These are phyloP conservation scores for Danielia reshetovae DNA, from an alignment of 805 yeast genomes.

Conservation along the genomic window DNA sequence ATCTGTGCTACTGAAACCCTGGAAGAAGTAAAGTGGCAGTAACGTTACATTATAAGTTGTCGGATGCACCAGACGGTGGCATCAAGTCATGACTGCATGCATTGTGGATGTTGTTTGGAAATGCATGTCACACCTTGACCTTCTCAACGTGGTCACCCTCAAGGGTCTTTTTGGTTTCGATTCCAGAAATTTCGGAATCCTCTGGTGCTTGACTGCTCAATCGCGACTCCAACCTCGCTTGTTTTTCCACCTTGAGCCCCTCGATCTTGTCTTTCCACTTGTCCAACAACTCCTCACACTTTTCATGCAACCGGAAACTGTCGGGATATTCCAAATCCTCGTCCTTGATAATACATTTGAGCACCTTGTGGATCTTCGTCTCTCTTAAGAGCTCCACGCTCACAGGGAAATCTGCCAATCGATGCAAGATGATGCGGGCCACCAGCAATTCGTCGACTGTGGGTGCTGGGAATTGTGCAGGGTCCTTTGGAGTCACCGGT, in stretches of 20 bases:
- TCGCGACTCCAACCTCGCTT: conserved; percentile 8
- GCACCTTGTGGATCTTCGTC: conserved; percentile 50
- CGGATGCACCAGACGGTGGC: no score
- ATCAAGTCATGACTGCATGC: no score
- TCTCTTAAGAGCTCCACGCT: conserved; percentile 35
- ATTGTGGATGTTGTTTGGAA: neutral
- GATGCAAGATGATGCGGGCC: conserved; percentile 36
- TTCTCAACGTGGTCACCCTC: conserved; percentile 6
- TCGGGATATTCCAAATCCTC: conserved; percentile 38
- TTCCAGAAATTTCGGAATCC: conserved; percentile 10
- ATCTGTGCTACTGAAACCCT: no score
- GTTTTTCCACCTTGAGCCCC: conserved; percentile 32
- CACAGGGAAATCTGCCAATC: conserved; percentile 42
- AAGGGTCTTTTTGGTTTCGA: conserved; percentile 7
- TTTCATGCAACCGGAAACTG: conserved; percentile 43
- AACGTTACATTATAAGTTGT: no score
- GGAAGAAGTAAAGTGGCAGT: conserved; percentile 1
- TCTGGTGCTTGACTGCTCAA: conserved; percentile 12
- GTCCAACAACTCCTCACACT: conserved; percentile 36
- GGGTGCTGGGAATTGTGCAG: conserved; percentile 33
- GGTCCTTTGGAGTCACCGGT: conserved; percentile 36
- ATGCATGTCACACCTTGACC: conserved; percentile 5
- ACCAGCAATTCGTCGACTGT: conserved; percentile 42
- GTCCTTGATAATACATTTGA: conserved; percentile 44
- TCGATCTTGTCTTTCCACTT: conserved; percentile 40